Evolutionary conservation across 2,329 filamentous ascomycete genomes (phyloP).

Genomic region (Phyllosticta citriasiana): DNA sequence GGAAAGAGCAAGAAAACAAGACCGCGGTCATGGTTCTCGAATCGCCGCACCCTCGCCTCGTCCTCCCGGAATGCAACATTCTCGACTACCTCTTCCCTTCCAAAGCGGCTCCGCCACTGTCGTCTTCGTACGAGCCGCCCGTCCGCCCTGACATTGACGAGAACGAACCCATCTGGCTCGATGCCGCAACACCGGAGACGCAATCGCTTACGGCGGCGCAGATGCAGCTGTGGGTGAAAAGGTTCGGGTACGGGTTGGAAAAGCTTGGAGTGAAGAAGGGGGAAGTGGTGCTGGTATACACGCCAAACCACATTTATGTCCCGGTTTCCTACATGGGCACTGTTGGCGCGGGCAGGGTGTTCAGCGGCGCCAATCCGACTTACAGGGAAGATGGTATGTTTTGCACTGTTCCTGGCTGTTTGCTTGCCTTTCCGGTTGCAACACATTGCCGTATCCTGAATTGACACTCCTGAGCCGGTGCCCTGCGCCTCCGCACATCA

Average conservation of each 20-base stretch:
- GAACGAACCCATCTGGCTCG: slow-evolving; percentile 45
- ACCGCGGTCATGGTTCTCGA: slow-evolving; percentile 55
- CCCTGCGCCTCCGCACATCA: too few species aligned
- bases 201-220: slow-evolving; percentile 52
- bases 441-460: neutral
- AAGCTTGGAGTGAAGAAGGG: slow-evolving; percentile 54
- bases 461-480: too few species aligned
- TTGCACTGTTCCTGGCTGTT: neutral
- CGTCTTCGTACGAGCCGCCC: neutral
- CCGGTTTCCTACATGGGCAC: slow-evolving; percentile 61
- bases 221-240: slow-evolving; percentile 63
- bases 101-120: neutral
- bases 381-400: slow-evolving; percentile 40
- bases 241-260: slow-evolving; percentile 56
- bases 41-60: slow-evolving; percentile 53
- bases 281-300: slow-evolving; percentile 64
- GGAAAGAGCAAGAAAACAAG: neutral
- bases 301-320: slow-evolving; percentile 66
- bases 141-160: slow-evolving; percentile 15
- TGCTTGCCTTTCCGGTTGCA: neutral
- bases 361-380: slow-evolving; percentile 64
- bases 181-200: slow-evolving; percentile 56
- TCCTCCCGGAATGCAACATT: slow-evolving; percentile 52
- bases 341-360: slow-evolving; percentile 68
- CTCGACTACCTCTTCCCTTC: slow-evolving; percentile 23